These are phyloP conservation scores for Solanum chaucha DNA, from an alignment of 257 asterid species.

Conservation along the genomic window DNA sequence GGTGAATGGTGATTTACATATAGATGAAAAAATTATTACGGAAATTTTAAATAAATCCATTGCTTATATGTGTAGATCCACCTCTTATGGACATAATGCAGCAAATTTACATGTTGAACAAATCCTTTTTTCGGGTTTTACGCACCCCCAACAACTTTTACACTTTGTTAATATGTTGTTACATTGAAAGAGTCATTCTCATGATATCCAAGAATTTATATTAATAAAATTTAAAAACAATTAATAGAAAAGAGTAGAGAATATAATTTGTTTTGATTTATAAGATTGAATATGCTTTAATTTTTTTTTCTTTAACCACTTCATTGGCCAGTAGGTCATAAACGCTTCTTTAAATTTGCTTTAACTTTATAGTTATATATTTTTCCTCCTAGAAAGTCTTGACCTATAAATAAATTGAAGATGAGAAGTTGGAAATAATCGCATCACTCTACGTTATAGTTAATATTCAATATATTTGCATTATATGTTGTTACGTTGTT, in stretches of 20 bases:
- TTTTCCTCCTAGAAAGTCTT: neutral
- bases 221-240: neutral
- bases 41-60: neutral
- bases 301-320: neutral
- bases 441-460: neutral
- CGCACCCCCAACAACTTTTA: neutral
- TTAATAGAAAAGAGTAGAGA: neutral
- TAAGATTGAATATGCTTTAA: neutral
- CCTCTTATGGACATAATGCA: neutral
- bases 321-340: neutral
- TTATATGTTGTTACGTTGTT: neutral
- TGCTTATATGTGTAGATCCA: slow-evolving; percentile 1
- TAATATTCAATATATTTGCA: neutral
- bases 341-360: neutral
- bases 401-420: neutral
- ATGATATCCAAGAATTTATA: neutral
- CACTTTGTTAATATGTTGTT: neutral
- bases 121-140: neutral
- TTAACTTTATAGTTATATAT: neutral
- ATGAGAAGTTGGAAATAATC: neutral
- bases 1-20: neutral
- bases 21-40: neutral
- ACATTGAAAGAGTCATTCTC: neutral
- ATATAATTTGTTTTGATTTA: neutral
- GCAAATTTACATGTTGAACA: neutral